phyloP scores from a whole-genome alignment of 805 yeast genomes.

The Candida mattraensis region DNA sequence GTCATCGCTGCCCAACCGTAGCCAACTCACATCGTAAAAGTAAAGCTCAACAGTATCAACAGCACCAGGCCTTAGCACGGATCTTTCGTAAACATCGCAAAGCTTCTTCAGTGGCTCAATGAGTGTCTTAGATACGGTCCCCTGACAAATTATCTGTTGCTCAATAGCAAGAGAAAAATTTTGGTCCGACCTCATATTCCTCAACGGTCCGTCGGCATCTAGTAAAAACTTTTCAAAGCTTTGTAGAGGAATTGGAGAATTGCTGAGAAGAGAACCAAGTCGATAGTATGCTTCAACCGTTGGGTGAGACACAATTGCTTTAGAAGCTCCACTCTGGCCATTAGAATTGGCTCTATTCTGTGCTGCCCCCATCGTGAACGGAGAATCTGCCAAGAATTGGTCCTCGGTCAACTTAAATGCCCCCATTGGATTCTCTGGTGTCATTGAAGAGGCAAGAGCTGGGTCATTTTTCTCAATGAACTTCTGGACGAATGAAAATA shows the following conservation, averaged over 20 bases:
- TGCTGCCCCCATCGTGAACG: conserved; percentile 29
- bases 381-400: conserved; percentile 31
- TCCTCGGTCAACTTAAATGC: conserved; percentile 30
- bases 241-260: conserved; percentile 55
- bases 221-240: conserved; percentile 59
- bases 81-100: conserved; percentile 47
- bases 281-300: conserved; percentile 54
- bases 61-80: conserved; percentile 39
- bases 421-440: conserved; percentile 34
- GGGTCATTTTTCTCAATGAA: conserved; percentile 52
- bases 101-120: conserved; percentile 41
- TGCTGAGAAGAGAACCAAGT: conserved; percentile 45
- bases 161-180: conserved; percentile 50
- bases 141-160: conserved; percentile 60
- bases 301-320: conserved; percentile 36
- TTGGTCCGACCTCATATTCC: conserved; percentile 39
- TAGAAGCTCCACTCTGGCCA: conserved; percentile 9
- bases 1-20: conserved; percentile 37
- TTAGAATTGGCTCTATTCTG: conserved; percentile 16
- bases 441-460: conserved; percentile 24
- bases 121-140: conserved; percentile 47
- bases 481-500: conserved; percentile 56
- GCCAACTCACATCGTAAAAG: conserved; percentile 68
- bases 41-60: conserved; percentile 54
- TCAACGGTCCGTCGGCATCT: conserved; percentile 49